Base-by-base conservation (phyloP, 352 stramenopile genomes). In the Hyaloperonospora arabidopsidis region DNA sequence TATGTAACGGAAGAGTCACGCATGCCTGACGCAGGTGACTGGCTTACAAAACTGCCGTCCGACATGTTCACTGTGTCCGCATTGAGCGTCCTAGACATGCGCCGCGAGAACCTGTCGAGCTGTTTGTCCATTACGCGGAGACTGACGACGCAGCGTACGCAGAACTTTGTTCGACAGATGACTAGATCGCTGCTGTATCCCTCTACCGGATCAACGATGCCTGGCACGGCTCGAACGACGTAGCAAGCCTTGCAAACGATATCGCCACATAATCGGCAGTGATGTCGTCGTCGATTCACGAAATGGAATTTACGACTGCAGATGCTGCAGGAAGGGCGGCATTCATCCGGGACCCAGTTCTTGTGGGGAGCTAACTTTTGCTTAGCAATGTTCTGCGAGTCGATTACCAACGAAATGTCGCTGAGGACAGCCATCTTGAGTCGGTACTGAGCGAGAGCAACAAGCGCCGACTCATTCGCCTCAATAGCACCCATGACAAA, bases 361-460 rank as follows among this genome's bases (percentile, higher is more conserved):
- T 55, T 43, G 2, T 59, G 56, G 10, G 45, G 58, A 4, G 64
- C 49, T 11, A 80, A 36, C 13, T 61, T 52, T 22, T 81, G 60
- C 36, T 70, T 68, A 0, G 69, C 63, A 22, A 84, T 69, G 49
- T 84, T 84, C 35, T 68, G 68, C 0, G 64, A 68, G 56, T 83
- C 70, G 36, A 83, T 80, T 15, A 75, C 70, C 15, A 80, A 56
- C n/a, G 70, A 83, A 18, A 83, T 60, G 36, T 80, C 73, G 35
- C 71, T 77, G 2, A 84, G 54, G 7, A 77, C 52, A 1, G 70
- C 63, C 73, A 84, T 79, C 21, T 56, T 63, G 12, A 79, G 57
- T 19, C 73, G 70, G 22, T 76, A 67, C 13, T 76, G 68, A 5
- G 70, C 68, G 40, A 76, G 68, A 2, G 55, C 57, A 15, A 55